Evolutionary conservation across 1,284 basidiomycete genomes (phyloP), one percentile per base, ranked within the genome.

Genomic region (Lentinula novae-zelandiae): DNA sequence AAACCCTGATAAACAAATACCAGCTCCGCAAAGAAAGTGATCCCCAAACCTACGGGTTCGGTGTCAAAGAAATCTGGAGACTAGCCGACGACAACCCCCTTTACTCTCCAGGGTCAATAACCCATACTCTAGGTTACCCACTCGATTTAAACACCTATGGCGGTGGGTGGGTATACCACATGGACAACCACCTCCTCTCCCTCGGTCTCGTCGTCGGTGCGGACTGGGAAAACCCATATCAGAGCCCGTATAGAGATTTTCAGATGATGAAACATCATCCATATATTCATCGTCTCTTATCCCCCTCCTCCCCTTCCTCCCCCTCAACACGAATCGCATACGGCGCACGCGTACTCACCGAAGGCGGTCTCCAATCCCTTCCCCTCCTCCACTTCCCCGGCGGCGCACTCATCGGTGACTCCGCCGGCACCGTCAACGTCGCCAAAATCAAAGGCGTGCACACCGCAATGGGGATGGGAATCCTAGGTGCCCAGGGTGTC

Each of bases 371-470:
- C 53, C 97, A 99, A 74, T 93, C 93, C 39, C 85, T 99, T 27
- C 97, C 96, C 2, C 89, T 89, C 71, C 82, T 98, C 46, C 78
- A 94, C 70, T 99, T 99, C 82, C 95, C 96, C 0, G 96, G 97
- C 13, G 96, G 97, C 36, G 96, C 95, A 0, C 77, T 99, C 51
- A 87, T 99, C 54, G 96, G 96, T 0, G 98, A 96, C 76, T 91
- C 95, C 0, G 96, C 96, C 0, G 97, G 95, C 22, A 96, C 99
- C 75, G 83, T 99, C 62, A 99, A 99, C 76, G 86, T 98, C 13
- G 92, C 96, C 44, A 99, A 98, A 78, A 99, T 99, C 77, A 99
- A 99, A 75, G 96, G 96, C n/a, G 97, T 96, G 0, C 97, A 99
- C 74, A 98, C 96, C 64, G 96, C 96, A n/a, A 98, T 99, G 96